Base-by-base conservation (phyloP, 495 filamentous ascomycete species). In the Podospora pseudopauciseta region DNA sequence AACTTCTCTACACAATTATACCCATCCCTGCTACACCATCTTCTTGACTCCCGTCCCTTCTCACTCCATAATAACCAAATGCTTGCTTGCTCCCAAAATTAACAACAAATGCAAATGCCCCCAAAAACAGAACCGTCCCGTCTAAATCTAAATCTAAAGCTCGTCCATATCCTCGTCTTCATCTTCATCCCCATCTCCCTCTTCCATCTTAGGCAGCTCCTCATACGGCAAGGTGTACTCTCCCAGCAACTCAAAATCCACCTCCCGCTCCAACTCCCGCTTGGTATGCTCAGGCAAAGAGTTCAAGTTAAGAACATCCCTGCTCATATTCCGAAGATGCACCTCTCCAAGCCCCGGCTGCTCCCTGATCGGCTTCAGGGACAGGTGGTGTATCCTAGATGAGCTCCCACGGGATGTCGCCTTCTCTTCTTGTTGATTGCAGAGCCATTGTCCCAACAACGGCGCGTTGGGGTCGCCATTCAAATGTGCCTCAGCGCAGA, bases 401-500 rank as follows among this genome's bases (percentile, higher is more conserved):
- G 39, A 49, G 9, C 15, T 53, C 0, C 58, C 27, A 0, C 68
- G 65, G 2, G 78, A 63, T 9, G 11, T 57, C 57, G 73, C 76
- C 30, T 5, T 1, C 0, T 62, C 67, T 18, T 69, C 71, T 3
- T 74, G 74, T 66, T 82, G 80, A 11, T 34, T 15, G 0, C 23
- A 26, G 64, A 79, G 72, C 63, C 74, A 73, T 1, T 34, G 32
- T 27, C 71, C 74, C 19, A 79, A 70, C 9, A 86, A 72, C 19
- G 79, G 80, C 28, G 68, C 69, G 23, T 34, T 49, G 0, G 71
- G 67, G 57, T 84, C 76, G 4, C 71, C 70, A 5, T 79, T 64
- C 0, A 79, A 49, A 58, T 86, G 84, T 0, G 76, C 75, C 57
- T 84, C 79, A n/a, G 34, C 39, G 4, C 77, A 62, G 63, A 75